Evolutionary conservation across 192 early-diverging fungal species (phyloP).

Genomic region (Coemansia sp.): DNA sequence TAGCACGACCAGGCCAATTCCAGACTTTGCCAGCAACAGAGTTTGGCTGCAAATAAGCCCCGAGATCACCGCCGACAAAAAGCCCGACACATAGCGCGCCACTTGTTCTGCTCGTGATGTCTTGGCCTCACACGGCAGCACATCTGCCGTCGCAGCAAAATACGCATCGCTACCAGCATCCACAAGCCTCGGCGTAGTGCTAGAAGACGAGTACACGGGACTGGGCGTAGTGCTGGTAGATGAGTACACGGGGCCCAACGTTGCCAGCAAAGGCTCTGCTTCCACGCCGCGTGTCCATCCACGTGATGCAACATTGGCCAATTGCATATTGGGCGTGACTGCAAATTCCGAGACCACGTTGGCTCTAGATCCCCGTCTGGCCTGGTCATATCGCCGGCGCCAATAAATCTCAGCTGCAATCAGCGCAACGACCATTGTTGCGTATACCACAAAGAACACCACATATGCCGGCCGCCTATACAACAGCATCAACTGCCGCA

Average conservation of each 20-base stretch:
- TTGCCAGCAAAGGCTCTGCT: slow-evolving; percentile 8
- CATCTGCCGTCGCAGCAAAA: slow-evolving; percentile 34
- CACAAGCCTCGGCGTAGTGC: slow-evolving; percentile 3
- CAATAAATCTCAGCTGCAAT: slow-evolving; percentile 49
- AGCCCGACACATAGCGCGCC: slow-evolving; percentile 53
- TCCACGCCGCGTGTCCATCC: neutral
- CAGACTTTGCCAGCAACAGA: slow-evolving; percentile 75
- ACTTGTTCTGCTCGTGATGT: slow-evolving; percentile 18
- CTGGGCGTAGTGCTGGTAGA: slow-evolving; percentile 1
- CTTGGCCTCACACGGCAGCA: slow-evolving; percentile 22
- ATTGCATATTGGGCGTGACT: slow-evolving; percentile 6
- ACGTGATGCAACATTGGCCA: slow-evolving; percentile 8
- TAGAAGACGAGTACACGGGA: neutral
- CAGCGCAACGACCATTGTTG: slow-evolving; percentile 53
- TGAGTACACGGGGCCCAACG: slow-evolving; percentile 3
- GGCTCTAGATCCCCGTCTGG: neutral
- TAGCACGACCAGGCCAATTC: slow-evolving; percentile 68
- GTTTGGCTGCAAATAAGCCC: slow-evolving; percentile 74
- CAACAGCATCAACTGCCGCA: slow-evolving; percentile 64
- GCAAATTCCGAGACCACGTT: neutral
- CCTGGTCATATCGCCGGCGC: slow-evolving; percentile 25
- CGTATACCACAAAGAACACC: slow-evolving; percentile 61
- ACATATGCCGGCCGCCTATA: slow-evolving; percentile 70
- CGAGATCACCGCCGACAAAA: slow-evolving; percentile 66
- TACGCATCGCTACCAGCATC: slow-evolving; percentile 21